A percentile compares a stretch with the other conserved stretches of the same genome.
These are phyloP conservation scores for Cokeromyces recurvatus DNA, from an alignment of 371 early-diverging fungal species.

Conservation along the genomic window DNA sequence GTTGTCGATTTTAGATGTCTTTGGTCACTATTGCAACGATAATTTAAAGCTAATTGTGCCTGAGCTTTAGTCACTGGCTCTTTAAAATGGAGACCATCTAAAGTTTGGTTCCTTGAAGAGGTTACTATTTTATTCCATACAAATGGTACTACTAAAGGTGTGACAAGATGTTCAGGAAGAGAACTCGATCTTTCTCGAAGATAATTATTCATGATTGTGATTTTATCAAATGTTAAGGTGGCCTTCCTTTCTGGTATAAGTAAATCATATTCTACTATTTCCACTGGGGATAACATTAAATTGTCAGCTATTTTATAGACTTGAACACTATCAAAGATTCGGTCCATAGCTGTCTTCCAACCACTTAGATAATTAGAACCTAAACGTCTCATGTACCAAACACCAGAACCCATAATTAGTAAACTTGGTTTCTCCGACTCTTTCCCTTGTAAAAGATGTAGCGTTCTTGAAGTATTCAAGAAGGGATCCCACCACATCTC, in stretches of 20 bases:
- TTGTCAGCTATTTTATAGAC: constrained; percentile 27
- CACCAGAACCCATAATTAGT: constrained; percentile 52
- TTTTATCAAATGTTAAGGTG: constrained; percentile 38
- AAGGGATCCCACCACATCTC: constrained; percentile 70
- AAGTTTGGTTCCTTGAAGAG: constrained; percentile 34
- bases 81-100: constrained; percentile 63
- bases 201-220: constrained; percentile 54
- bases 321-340: constrained; percentile 26
- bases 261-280: constrained; percentile 22
- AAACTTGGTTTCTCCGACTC: constrained; percentile 32
- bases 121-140: constrained; percentile 49
- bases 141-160: constrained; percentile 40
- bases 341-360: constrained; percentile 49
- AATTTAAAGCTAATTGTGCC: constrained; percentile 60
- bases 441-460: constrained; percentile 22
- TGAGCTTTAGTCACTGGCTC: constrained; percentile 39
- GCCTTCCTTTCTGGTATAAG: constrained; percentile 35
- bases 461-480: constrained; percentile 45
- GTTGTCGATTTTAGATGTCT: constrained; percentile 23
- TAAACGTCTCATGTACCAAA: constrained; percentile 54
- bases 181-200: constrained; percentile 17
- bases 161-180: constrained; percentile 1
- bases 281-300: constrained; percentile 34
- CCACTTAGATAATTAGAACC: constrained; percentile 25
- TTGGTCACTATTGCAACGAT: constrained; percentile 48